These are phyloP conservation scores for Kodamaea hsintzibuensis DNA, from an alignment of 805 yeast species.

Conservation along the genomic window DNA sequence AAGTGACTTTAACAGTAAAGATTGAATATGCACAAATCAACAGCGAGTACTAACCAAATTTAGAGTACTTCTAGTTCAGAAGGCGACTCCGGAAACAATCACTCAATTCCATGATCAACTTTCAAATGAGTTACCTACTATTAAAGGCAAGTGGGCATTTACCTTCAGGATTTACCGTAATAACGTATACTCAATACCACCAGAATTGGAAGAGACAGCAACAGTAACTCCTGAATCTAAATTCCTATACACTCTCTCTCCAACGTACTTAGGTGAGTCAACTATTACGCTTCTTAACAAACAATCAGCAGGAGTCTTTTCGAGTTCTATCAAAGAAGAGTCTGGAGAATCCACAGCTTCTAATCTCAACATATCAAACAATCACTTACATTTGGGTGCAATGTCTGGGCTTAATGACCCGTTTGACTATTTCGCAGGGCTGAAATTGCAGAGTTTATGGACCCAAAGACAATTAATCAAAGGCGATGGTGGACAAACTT, in stretches of 20 bases:
- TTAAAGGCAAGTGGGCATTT: conserved; percentile 66
- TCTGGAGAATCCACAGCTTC: conserved; percentile 12
- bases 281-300: conserved; percentile 52
- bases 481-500: conserved; percentile 75
- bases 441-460: conserved; percentile 72
- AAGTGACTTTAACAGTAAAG: not conserved
- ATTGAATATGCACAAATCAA: not conserved
- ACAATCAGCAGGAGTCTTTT: conserved; percentile 35
- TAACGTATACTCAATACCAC: conserved; percentile 54
- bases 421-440: conserved; percentile 54
- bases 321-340: conserved; percentile 33
- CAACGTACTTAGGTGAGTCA: conserved; percentile 50
- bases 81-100: conserved; percentile 58
- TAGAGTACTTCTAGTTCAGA: conserved; percentile 39
- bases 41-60: conserved; percentile 19
- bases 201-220: conserved; percentile 28
- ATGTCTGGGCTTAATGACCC: conserved; percentile 57
- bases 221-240: conserved; percentile 38
- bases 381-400: conserved; percentile 50
- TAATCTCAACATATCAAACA: conserved; percentile 32
- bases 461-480: conserved; percentile 62
- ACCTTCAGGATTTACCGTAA: conserved; percentile 67
- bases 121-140: conserved; percentile 63
- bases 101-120: conserved; percentile 70
- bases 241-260: conserved; percentile 50